phyloP scores from a whole-genome alignment of 306 rosid genomes.

The Bauhinia variegata region DNA sequence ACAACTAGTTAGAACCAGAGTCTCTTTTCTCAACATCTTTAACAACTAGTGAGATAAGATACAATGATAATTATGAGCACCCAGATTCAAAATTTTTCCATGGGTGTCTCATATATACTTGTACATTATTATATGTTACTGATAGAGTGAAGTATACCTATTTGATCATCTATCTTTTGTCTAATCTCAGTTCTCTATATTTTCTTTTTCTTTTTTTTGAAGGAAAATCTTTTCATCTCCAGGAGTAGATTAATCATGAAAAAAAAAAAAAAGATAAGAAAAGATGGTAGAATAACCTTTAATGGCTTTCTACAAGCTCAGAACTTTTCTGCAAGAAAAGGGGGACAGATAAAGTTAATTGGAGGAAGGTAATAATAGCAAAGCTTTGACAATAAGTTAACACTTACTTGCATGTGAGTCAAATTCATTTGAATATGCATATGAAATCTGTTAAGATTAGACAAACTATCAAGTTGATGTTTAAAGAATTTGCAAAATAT shows the following conservation, averaged over 20 bases:
- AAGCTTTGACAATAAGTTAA: too few relatives aligned
- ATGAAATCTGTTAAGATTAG: conserved; percentile 35
- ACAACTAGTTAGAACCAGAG: conserved; percentile 38
- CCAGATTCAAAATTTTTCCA: conserved; percentile 26
- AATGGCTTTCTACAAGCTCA: too few relatives aligned
- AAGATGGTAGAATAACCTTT: too few relatives aligned
- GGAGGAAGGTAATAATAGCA: too few relatives aligned
- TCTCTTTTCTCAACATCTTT: conserved; percentile 43
- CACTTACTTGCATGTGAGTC: too few relatives aligned
- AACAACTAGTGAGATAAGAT: conserved; percentile 31
- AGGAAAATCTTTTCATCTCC: neutral
- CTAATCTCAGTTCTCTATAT: neutral
- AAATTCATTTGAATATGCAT: conserved; percentile 36
- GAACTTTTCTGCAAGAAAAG: too few relatives aligned
- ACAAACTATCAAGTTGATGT: conserved; percentile 34
- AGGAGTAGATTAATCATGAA: neutral
- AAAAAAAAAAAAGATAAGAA: too few relatives aligned
- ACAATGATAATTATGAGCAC: neutral
- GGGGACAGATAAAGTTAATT: too few relatives aligned
- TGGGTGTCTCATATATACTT: conserved; percentile 21
- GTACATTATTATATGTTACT: too few relatives aligned
- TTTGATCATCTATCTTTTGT: conserved; percentile 8
- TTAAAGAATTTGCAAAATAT: conserved; percentile 30
- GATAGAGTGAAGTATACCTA: conserved; percentile 7
- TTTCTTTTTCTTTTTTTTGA: neutral